Conservation (phyloP, 116 monocot genomes). For the Trichopus zeylanicus region DNA sequence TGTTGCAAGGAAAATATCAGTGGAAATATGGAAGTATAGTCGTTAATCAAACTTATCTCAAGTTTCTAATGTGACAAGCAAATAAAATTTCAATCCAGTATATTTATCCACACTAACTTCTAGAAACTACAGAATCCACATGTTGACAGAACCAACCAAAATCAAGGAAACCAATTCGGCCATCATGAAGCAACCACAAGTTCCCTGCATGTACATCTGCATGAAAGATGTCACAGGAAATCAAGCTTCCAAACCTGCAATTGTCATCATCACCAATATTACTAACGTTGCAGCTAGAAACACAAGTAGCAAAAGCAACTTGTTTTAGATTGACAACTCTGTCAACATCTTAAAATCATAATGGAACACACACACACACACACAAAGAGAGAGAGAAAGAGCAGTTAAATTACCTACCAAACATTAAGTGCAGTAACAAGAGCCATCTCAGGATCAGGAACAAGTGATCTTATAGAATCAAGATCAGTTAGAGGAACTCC, state of each 20-base stretch:
- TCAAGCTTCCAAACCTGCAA: constrained; percentile 89
- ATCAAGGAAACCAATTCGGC: constrained; percentile 93
- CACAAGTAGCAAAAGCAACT: neutral
- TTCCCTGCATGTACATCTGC: constrained; percentile 99
- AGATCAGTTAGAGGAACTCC: constrained; percentile 97
- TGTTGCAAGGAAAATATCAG: no score
- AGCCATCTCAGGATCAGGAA: constrained; percentile 71
- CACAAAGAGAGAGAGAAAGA: no score
- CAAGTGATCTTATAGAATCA: constrained; percentile 77
- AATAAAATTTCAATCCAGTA: no score
- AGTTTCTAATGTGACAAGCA: no score
- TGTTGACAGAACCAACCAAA: constrained; percentile 52
- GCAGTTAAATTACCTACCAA: constrained; percentile 37
- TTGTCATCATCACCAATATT: no score
- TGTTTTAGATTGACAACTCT: no score
- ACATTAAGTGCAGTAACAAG: constrained; percentile 93
- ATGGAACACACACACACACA: no score
- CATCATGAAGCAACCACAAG: constrained; percentile 91
- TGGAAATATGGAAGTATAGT: no score
- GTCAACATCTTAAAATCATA: no score
- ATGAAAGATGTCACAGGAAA: constrained; percentile 86
- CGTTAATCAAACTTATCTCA: no score
- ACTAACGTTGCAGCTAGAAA: neutral
- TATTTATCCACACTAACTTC: no score
- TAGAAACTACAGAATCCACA: no score